Percentiles rank a stretch among this genome's conserved stretches.
These are phyloP conservation scores for Penicillium psychrofluorescens DNA, from an alignment of 495 filamentous ascomycete genomes.

Conservation along the genomic window DNA sequence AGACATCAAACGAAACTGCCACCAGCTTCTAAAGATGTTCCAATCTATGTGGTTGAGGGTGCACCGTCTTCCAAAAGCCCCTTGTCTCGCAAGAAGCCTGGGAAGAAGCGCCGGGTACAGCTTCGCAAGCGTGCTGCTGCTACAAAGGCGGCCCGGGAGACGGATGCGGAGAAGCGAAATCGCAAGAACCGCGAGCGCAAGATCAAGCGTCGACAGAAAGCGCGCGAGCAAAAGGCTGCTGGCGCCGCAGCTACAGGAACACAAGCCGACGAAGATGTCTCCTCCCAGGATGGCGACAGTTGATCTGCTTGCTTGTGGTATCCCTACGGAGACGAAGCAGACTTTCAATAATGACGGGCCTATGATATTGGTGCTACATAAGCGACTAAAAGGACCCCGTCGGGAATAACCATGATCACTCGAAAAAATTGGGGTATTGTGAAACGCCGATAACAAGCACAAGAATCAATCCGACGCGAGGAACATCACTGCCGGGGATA, in stretches of 20 bases:
- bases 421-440: too few species aligned
- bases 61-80: conserved; percentile 19
- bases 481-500: too few species aligned
- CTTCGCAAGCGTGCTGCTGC: conserved; percentile 28
- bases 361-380: neutral
- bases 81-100: conserved; percentile 36
- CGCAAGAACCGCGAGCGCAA: conserved; percentile 40
- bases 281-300: conserved; percentile 16
- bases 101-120: conserved; percentile 39
- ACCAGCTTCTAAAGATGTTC: conserved; percentile 12
- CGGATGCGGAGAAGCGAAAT: conserved; percentile 39
- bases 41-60: conserved; percentile 20
- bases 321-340: conserved; percentile 4
- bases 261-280: conserved; percentile 10
- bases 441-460: too few species aligned
- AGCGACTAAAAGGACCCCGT: too few species aligned
- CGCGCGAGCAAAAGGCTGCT: conserved; percentile 34
- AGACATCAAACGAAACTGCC: conserved; percentile 32
- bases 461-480: too few species aligned
- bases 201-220: conserved; percentile 39
- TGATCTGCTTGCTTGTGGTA: conserved; percentile 4
- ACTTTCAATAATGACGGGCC: conserved; percentile 18
- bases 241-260: conserved; percentile 13
- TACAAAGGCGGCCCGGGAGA: conserved; percentile 24
- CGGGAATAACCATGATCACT: too few species aligned